A percentile compares a stretch with the other conserved stretches of the same genome.
phyloP scores from a whole-genome alignment of 768 basidiomycete genomes.

The Rhodotorula diobovata region DNA sequence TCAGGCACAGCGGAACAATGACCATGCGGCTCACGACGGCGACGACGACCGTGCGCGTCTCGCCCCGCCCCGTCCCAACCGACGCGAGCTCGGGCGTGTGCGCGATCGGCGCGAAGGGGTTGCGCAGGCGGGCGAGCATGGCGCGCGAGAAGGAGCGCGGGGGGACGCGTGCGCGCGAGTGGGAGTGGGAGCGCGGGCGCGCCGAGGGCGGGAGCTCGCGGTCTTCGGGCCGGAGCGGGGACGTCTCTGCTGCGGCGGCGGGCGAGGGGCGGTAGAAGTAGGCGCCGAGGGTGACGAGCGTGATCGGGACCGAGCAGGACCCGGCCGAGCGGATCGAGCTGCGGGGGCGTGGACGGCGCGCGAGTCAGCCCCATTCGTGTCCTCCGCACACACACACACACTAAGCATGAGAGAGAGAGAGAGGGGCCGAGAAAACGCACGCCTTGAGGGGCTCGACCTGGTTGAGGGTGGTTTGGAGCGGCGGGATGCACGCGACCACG shows the following conservation, averaged over 20 bases:
- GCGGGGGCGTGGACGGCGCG: background rate
- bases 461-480: constrained; percentile 68
- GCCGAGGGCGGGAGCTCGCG: constrained; percentile 30
- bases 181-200: background rate
- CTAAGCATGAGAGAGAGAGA: background rate
- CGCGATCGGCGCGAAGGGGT: constrained; percentile 13
- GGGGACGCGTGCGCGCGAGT: background rate
- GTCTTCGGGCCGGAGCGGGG: constrained; percentile 12
- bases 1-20: constrained; percentile 67
- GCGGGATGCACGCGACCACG: constrained; percentile 57
- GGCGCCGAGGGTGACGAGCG: constrained; percentile 83
- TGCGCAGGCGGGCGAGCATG: constrained; percentile 1
- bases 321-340: constrained; percentile 63
- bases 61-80: background rate
- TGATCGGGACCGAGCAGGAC: constrained; percentile 77
- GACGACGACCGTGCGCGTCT: constrained; percentile 65
- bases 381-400: too few species aligned
- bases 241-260: constrained; percentile 24
- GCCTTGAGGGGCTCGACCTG: constrained; percentile 49
- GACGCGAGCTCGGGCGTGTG: background rate
- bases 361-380: too few species aligned
- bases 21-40: constrained; percentile 82
- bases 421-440: constrained; percentile 20
- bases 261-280: constrained; percentile 62
- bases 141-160: constrained; percentile 4